phyloP scores from a whole-genome alignment of 2,329 filamentous ascomycete species.

The Monilinia fructigena region DNA sequence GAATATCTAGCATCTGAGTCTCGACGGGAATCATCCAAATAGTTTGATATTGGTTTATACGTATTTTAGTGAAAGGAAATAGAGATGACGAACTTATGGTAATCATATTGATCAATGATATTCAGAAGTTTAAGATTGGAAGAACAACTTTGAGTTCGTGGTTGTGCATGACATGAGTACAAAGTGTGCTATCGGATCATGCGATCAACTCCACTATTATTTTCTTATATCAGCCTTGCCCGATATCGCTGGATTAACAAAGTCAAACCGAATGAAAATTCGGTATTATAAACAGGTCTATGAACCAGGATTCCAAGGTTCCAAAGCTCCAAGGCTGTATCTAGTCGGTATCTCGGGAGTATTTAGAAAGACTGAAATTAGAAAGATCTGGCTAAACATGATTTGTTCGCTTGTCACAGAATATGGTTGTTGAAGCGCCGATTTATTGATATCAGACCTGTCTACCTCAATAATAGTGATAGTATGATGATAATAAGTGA shows the following conservation, averaged over 20 bases:
- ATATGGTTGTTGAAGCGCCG: too few relatives aligned
- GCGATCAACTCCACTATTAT: neutral
- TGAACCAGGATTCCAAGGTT: too few relatives aligned
- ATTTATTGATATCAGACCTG: too few relatives aligned
- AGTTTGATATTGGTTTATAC: neutral
- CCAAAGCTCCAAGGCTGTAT: too few relatives aligned
- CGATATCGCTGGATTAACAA: slow-evolving; percentile 17
- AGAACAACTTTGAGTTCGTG: neutral
- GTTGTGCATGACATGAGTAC: neutral
- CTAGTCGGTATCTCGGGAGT: too few relatives aligned
- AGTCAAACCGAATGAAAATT: too few relatives aligned
- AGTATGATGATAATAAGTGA: too few relatives aligned
- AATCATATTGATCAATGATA: slow-evolving; percentile 27
- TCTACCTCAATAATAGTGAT: too few relatives aligned
- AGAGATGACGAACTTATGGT: slow-evolving; percentile 31
- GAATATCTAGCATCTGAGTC: neutral
- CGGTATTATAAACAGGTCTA: too few relatives aligned
- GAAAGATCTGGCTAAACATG: too few relatives aligned
- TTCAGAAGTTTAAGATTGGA: slow-evolving; percentile 1
- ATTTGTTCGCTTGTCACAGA: too few relatives aligned
- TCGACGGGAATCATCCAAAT: neutral
- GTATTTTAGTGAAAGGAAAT: neutral
- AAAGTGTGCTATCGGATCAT: slow-evolving; percentile 9
- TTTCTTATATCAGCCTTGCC: slow-evolving; percentile 19
- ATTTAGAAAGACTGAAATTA: too few relatives aligned